Conservation (phyloP, 2,329 filamentous ascomycete species). For the Exophiala bonariae region DNA sequence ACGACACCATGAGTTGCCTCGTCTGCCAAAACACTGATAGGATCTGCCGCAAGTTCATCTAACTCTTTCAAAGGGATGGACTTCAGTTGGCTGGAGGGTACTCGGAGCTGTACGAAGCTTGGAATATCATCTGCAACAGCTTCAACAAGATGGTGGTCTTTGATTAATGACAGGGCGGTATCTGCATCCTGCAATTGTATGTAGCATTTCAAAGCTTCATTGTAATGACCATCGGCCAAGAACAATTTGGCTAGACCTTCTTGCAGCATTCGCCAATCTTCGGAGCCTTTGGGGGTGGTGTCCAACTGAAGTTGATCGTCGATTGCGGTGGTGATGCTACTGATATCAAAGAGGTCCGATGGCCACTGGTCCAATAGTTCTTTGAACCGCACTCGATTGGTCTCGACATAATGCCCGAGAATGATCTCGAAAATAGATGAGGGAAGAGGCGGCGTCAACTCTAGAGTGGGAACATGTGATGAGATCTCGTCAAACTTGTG, state of each 20-base stretch:
- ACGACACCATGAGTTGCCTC: constrained; percentile 90
- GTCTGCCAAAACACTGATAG: constrained; percentile 81
- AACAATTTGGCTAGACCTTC: constrained; percentile 82
- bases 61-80: constrained; percentile 69
- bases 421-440: constrained; percentile 85
- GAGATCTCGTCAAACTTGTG: constrained; percentile 89
- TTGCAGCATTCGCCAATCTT: constrained; percentile 90
- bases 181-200: constrained; percentile 91
- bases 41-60: constrained; percentile 76
- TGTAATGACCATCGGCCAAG: constrained; percentile 74
- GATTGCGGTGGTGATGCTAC: constrained; percentile 72
- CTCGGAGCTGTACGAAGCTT: constrained; percentile 81
- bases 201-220: constrained; percentile 84
- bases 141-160: constrained; percentile 85
- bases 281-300: constrained; percentile 67
- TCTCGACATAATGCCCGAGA: constrained; percentile 81
- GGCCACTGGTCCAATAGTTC: constrained; percentile 83
- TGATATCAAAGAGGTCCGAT: constrained; percentile 77
- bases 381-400: constrained; percentile 72
- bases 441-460: constrained; percentile 76
- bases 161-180: constrained; percentile 80
- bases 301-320: constrained; percentile 78
- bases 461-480: constrained; percentile 73
- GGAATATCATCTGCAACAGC: constrained; percentile 87
- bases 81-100: constrained; percentile 68